Conservation (phyloP, 371 early-diverging fungal species). For the Mucor lusitanicus region DNA sequence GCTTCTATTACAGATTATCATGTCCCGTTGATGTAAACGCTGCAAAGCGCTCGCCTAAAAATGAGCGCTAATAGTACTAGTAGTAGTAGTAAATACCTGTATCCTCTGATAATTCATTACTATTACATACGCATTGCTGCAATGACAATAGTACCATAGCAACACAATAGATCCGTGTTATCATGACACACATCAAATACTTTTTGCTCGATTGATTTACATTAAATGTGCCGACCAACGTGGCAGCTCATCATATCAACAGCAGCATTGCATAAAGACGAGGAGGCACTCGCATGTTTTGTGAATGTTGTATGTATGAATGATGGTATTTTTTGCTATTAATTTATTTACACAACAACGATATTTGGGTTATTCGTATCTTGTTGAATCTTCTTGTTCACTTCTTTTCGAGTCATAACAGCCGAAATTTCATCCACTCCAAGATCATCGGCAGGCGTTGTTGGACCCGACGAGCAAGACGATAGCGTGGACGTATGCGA, state of each 20-base stretch:
- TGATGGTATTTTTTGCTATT: neutral
- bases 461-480: constrained; percentile 7
- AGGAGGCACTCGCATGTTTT: neutral
- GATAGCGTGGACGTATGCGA: neutral
- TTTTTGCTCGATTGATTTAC: neutral
- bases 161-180: no score
- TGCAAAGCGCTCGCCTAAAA: no score
- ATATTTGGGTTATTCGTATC: constrained; percentile 3
- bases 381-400: neutral
- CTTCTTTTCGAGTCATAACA: constrained; percentile 12
- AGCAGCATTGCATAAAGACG: no score
- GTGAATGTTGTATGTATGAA: neutral
- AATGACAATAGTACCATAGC: no score
- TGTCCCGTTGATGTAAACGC: no score
- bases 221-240: neutral
- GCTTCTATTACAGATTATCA: no score
- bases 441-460: constrained; percentile 11
- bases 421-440: constrained; percentile 10
- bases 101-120: no score
- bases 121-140: no score
- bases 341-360: constrained; percentile 11
- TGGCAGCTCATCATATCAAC: no score
- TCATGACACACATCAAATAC: no score
- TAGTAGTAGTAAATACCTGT: no score
- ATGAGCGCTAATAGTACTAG: no score